Percentiles rank a stretch among this genome's conserved stretches.
Evolutionary conservation across 208 protist genomes (phyloP).

Genomic region (Crithidia brevicula): DNA sequence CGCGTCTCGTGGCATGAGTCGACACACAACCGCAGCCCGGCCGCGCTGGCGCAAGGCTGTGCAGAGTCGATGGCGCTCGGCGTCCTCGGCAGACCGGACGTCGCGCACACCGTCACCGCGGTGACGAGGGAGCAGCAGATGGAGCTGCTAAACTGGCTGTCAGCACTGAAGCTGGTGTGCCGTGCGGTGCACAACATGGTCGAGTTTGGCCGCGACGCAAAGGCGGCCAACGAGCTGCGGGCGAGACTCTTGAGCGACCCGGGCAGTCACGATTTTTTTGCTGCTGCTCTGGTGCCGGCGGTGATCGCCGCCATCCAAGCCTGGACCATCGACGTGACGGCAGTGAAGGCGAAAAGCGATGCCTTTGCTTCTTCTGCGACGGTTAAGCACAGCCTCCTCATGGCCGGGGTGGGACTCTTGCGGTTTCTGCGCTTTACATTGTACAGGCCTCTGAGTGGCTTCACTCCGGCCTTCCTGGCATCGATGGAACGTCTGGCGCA

Average conservation of each 20-base stretch:
- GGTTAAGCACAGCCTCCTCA: constrained; percentile 41
- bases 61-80: constrained; percentile 40
- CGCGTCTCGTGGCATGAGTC: constrained; percentile 38
- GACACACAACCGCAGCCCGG: constrained; percentile 35
- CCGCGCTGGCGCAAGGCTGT: constrained; percentile 32
- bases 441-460: constrained; percentile 44
- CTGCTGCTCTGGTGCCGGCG: constrained; percentile 60
- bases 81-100: constrained; percentile 33
- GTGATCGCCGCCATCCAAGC: constrained; percentile 57
- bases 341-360: background rate
- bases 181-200: constrained; percentile 75
- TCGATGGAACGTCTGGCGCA: constrained; percentile 50
- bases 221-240: constrained; percentile 47
- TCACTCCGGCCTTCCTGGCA: constrained; percentile 37
- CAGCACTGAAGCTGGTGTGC: constrained; percentile 66
- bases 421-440: constrained; percentile 70
- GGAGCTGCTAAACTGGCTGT: constrained; percentile 69
- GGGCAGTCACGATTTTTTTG: constrained; percentile 58
- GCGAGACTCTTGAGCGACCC: constrained; percentile 31
- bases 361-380: constrained; percentile 22
- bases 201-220: constrained; percentile 59
- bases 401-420: constrained; percentile 53
- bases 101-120: constrained; percentile 36
- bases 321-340: constrained; percentile 39
- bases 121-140: constrained; percentile 47